Percentiles rank a stretch among this genome's conserved stretches.
These are phyloP conservation scores for Logfia minima DNA, from an alignment of 129 eudicot species.

Conservation along the genomic window DNA sequence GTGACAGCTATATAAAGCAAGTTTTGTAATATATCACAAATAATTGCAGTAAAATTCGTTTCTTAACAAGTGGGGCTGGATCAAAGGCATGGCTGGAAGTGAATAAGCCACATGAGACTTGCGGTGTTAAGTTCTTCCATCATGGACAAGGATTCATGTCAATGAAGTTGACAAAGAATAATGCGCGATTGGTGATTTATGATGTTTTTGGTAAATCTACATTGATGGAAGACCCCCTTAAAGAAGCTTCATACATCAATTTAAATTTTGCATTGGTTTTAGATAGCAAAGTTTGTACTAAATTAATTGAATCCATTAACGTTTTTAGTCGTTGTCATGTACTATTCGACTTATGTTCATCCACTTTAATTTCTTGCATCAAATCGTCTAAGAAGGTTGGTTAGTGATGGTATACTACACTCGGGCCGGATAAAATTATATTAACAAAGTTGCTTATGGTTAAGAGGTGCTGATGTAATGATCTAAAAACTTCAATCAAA, in stretches of 20 bases:
- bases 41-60: conserved; percentile 48
- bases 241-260: conserved; percentile 41
- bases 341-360: neutral
- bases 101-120: conserved; percentile 27
- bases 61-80: conserved; percentile 67
- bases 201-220: conserved; percentile 53
- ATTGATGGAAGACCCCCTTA: conserved; percentile 42
- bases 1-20: neutral
- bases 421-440: neutral
- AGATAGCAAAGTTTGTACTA: neutral
- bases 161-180: conserved; percentile 38
- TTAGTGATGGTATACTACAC: too few relatives aligned
- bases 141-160: conserved; percentile 61
- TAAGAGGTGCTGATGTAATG: too few relatives aligned
- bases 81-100: conserved; percentile 62
- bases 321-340: neutral
- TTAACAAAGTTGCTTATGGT: too few relatives aligned
- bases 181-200: conserved; percentile 44
- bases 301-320: neutral
- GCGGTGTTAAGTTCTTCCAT: conserved; percentile 50
- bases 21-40: neutral
- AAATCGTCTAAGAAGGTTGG: neutral
- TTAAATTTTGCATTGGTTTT: conserved; percentile 9
- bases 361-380: too few relatives aligned
- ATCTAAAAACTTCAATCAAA: too few relatives aligned